These are phyloP conservation scores for Aspergillus steynii DNA, from an alignment of 495 filamentous ascomycete species.

Conservation along the genomic window DNA sequence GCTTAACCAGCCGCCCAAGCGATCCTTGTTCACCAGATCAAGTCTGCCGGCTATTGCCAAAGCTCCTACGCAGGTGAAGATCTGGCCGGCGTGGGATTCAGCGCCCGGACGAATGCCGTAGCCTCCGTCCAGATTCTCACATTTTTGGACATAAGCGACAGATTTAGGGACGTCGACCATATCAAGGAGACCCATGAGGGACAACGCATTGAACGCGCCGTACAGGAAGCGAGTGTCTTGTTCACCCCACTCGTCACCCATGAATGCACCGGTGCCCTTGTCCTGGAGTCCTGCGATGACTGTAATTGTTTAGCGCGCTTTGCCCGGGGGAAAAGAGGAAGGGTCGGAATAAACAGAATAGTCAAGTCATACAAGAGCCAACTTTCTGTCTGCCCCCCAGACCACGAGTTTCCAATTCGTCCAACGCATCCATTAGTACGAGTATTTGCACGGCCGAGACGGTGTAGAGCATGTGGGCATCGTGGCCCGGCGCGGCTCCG, in stretches of 20 bases:
- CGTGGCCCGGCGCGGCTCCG: conserved; percentile 89
- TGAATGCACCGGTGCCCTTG: conserved; percentile 76
- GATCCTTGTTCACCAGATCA: conserved; percentile 80
- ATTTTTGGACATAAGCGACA: conserved; percentile 72
- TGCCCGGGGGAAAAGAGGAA: not conserved
- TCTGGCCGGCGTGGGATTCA: conserved; percentile 89
- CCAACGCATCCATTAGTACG: conserved; percentile 78
- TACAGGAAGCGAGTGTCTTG: conserved; percentile 93
- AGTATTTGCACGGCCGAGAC: conserved; percentile 92
- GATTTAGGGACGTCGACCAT: conserved; percentile 77
- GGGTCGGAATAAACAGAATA: not conserved
- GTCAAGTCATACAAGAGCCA: conserved; percentile 60
- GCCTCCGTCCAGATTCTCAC: conserved; percentile 89
- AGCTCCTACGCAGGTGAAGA: conserved; percentile 92
- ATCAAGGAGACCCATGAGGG: conserved; percentile 69
- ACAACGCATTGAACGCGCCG: conserved; percentile 81
- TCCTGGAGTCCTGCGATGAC: conserved; percentile 84
- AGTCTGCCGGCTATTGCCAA: conserved; percentile 78
- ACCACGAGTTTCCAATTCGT: conserved; percentile 70
- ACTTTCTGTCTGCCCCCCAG: conserved; percentile 67
- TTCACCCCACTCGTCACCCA: conserved; percentile 95
- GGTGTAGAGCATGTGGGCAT: conserved; percentile 93
- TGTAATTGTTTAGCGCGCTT: conserved; percentile 37
- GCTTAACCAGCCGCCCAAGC: conserved; percentile 85
- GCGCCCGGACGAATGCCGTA: conserved; percentile 87